These are phyloP conservation scores for Fusarium subtropicale DNA, from an alignment of 2,329 filamentous ascomycete species.

Conservation along the genomic window DNA sequence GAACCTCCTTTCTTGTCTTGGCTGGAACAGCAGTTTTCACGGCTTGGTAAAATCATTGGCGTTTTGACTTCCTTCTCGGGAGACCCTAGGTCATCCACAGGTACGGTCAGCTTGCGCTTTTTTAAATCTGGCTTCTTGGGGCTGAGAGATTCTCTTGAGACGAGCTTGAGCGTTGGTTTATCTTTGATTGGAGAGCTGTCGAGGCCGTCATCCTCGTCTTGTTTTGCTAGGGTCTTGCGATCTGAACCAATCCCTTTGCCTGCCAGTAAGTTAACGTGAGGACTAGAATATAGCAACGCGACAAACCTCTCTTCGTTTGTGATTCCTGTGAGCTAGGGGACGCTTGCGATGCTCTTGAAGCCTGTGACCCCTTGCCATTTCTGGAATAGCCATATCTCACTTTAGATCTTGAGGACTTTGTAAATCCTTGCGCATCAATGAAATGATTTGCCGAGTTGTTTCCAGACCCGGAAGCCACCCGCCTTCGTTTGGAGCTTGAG, in stretches of 20 bases:
- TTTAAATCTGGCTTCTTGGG: constrained; percentile 17
- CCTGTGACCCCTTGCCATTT: constrained; percentile 36
- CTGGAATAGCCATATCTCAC: constrained; percentile 45
- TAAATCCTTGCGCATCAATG: constrained; percentile 43
- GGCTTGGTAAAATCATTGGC: constrained; percentile 5
- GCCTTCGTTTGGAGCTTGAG: constrained; percentile 36
- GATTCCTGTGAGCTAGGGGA: constrained; percentile 41
- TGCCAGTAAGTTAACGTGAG: constrained; percentile 10
- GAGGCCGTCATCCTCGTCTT: not conserved
- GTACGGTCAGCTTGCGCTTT: constrained; percentile 6
- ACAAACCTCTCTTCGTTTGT: constrained; percentile 39
- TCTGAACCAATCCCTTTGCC: constrained; percentile 1
- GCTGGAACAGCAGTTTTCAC: constrained; percentile 23
- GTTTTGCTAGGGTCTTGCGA: not conserved
- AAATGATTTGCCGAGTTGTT: constrained; percentile 43
- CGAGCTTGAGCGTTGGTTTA: constrained; percentile 19
- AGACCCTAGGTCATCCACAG: constrained; percentile 24
- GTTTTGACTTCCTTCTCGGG: constrained; percentile 21
- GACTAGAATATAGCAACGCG: not conserved
- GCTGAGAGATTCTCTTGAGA: constrained; percentile 25
- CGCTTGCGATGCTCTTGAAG: constrained; percentile 35
- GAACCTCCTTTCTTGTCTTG: constrained; percentile 13
- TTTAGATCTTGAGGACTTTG: constrained; percentile 32
- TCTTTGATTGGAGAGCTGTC: constrained; percentile 19
- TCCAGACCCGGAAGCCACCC: constrained; percentile 2